Evolutionary conservation across 371 early-diverging fungal species (phyloP), one percentile per base, ranked within the genome.

Genomic region (Mucor piriformis): DNA sequence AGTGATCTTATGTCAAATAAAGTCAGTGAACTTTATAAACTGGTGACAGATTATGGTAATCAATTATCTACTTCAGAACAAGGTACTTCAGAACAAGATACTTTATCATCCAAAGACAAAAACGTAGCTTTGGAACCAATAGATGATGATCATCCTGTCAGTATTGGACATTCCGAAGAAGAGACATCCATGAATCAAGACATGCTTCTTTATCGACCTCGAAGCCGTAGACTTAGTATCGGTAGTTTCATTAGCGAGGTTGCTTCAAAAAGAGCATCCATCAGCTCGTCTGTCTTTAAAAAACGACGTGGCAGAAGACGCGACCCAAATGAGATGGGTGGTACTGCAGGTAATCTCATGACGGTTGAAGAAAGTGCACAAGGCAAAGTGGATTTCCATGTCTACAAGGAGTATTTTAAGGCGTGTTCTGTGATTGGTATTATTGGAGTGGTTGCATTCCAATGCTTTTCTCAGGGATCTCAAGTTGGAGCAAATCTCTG

Each of bases 321-420:
- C 8, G 18, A 18, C 12, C 20, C 4, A 66, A 67, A 16, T 33
- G 7, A 66, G 54, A 40, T 32, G 54, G 67, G n/a, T n/a, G n/a
- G n/a, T n/a, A n/a, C n/a, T 20, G 61, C 61, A 43, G 50, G 73
- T 16, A 67, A 74, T 27, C 70, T 92, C 27, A 91, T 91, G 55
- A 78, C 85, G 0, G 77, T 84, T 18, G 95, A 95, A 77, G 88
- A 89, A 60, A 76, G 83, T 52, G 90, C 88, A 24, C 85, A 88
- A 64, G 96, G 96, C 16, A 83, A 86, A 38, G 95, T 96, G 13
- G 62, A 73, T 33, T 74, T 67, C 57, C 66, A 65, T 10, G 91
- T 94, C 10, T 95, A 95, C 69, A 67, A 64, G 33, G 73, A 85
- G 16, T 98, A 95, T 68, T 80, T 87, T 18, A 85, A 88, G 32